These are phyloP conservation scores for Xylariaceae sp. DNA, from an alignment of 2,329 filamentous ascomycete species.

Conservation along the genomic window DNA sequence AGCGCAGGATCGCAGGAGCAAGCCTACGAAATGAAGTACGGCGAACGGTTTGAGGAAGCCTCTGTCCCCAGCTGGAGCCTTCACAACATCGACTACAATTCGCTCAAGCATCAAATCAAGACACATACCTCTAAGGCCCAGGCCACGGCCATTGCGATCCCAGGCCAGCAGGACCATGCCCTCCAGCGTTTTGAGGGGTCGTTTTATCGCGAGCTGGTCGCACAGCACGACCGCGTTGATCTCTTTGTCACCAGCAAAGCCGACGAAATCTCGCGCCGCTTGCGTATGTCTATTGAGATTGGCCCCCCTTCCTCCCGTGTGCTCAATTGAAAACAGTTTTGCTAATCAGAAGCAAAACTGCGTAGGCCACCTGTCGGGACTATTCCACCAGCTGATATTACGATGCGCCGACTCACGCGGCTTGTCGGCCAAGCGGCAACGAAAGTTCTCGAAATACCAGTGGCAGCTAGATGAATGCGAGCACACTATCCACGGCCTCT, in stretches of 20 bases:
- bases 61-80: constrained; percentile 81
- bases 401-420: constrained; percentile 35
- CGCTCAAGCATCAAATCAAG: constrained; percentile 81
- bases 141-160: constrained; percentile 64
- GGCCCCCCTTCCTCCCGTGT: background rate
- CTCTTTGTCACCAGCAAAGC: constrained; percentile 78
- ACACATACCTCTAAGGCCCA: constrained; percentile 69
- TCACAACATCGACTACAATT: constrained; percentile 86
- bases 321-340: constrained; percentile 1
- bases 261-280: constrained; percentile 67
- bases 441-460: constrained; percentile 50
- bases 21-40: constrained; percentile 63
- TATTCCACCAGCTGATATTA: constrained; percentile 42
- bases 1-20: too few relatives aligned
- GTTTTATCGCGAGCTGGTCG: constrained; percentile 67
- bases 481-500: constrained; percentile 64
- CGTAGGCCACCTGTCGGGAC: constrained; percentile 45
- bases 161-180: constrained; percentile 59
- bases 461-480: constrained; percentile 53
- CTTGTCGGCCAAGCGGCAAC: constrained; percentile 42
- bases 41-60: constrained; percentile 66
- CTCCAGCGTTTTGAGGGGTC: constrained; percentile 63
- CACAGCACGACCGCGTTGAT: constrained; percentile 72
- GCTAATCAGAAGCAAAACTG: background rate
- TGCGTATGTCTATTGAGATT: constrained; percentile 46